Percentiles rank a stretch among this genome's conserved stretches.
Conservation (phyloP, 2,329 filamentous ascomycete genomes). For the Stagonosporopsis tanaceti region DNA sequence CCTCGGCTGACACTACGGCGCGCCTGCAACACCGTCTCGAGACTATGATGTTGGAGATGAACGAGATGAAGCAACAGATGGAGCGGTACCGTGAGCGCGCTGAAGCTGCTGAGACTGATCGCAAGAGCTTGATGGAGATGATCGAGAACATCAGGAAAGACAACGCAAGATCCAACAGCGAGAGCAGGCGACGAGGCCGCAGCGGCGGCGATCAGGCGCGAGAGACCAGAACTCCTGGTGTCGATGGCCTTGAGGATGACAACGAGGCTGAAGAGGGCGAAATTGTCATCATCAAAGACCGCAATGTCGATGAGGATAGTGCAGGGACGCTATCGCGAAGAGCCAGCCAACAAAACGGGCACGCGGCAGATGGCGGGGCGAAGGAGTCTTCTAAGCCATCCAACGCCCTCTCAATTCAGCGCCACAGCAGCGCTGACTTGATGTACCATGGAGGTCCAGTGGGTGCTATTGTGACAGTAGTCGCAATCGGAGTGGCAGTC, state of each 20-base stretch:
- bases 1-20: constrained; percentile 48
- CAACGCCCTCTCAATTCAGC: constrained; percentile 38
- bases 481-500: constrained; percentile 51
- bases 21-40: constrained; percentile 77
- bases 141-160: constrained; percentile 80
- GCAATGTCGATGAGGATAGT: constrained; percentile 37
- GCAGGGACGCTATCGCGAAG: constrained; percentile 28
- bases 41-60: constrained; percentile 79
- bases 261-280: constrained; percentile 44
- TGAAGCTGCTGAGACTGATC: constrained; percentile 81
- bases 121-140: constrained; percentile 85
- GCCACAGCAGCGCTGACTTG: constrained; percentile 37
- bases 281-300: constrained; percentile 48
- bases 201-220: constrained; percentile 30
- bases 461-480: constrained; percentile 50
- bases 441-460: constrained; percentile 50
- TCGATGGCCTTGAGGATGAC: constrained; percentile 32
- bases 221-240: constrained; percentile 13
- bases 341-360: constrained; percentile 42
- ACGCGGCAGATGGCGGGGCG: constrained; percentile 33
- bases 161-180: constrained; percentile 57
- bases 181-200: constrained; percentile 38
- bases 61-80: constrained; percentile 79
- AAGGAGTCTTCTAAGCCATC: constrained; percentile 31
- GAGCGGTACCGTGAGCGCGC: constrained; percentile 79